These are phyloP conservation scores for Tolypocladium pustulatum DNA, from an alignment of 2,329 filamentous ascomycete genomes.

Conservation along the genomic window DNA sequence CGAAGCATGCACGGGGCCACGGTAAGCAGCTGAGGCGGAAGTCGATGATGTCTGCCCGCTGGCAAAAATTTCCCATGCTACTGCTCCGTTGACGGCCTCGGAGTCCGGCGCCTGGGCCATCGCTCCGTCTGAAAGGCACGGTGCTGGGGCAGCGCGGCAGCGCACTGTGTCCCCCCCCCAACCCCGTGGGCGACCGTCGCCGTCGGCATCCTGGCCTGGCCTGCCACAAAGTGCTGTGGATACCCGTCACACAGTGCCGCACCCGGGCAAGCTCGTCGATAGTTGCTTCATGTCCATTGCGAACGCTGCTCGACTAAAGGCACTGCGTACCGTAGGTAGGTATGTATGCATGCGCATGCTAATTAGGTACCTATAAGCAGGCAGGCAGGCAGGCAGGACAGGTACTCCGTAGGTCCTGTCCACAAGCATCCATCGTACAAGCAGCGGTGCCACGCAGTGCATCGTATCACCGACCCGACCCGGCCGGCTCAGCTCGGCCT, in stretches of 20 bases:
- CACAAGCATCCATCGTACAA: neutral
- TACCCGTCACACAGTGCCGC: neutral
- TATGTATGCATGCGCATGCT: too few species aligned
- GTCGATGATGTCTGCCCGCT: constrained; percentile 10
- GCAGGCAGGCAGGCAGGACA: too few species aligned
- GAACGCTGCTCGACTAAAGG: too few species aligned
- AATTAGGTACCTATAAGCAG: too few species aligned
- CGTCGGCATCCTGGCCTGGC: too few species aligned
- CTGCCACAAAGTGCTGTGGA: too few species aligned
- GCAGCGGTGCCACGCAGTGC: neutral
- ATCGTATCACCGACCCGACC: neutral
- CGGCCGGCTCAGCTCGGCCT: neutral
- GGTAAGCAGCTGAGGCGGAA: neutral
- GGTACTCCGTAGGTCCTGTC: too few species aligned
- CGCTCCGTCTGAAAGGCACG: neutral
- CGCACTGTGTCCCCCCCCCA: neutral
- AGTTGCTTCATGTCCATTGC: too few species aligned
- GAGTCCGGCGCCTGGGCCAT: constrained; percentile 14
- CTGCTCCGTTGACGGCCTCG: constrained; percentile 27
- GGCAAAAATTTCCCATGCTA: constrained; percentile 19
- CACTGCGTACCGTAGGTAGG: too few species aligned
- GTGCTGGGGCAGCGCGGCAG: too few species aligned
- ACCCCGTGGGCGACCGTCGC: too few species aligned
- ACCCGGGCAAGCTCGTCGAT: neutral
- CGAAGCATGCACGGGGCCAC: neutral